Conservation (phyloP, 805 yeast genomes). For the Lipomyces kockii region DNA sequence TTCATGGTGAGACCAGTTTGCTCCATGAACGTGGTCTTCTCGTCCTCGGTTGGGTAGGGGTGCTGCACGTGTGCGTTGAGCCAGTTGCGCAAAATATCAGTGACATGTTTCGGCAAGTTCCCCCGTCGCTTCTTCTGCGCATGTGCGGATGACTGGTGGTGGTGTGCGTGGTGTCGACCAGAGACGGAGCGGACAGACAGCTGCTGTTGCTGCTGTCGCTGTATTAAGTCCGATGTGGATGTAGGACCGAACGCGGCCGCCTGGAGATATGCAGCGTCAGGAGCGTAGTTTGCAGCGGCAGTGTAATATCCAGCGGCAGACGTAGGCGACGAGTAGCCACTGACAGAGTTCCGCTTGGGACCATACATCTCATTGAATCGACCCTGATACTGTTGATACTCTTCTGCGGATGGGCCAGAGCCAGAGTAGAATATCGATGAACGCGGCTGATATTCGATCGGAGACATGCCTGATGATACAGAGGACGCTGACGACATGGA, state of each 20-base stretch:
- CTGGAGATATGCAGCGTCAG: conserved; percentile 16
- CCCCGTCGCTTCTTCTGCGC: conserved; percentile 56
- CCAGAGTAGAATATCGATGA: conserved; percentile 6
- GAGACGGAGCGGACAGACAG: conserved; percentile 13
- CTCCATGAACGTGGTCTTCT: conserved; percentile 68
- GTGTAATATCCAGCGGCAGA: conserved; percentile 22
- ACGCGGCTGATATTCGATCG: conserved; percentile 23
- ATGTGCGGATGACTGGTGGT: background rate
- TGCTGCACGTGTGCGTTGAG: conserved; percentile 71
- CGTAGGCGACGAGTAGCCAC: conserved; percentile 5
- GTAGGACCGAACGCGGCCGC: conserved; percentile 10
- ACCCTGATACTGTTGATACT: conserved; percentile 2
- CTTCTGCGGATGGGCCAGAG: background rate
- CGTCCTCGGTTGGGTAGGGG: conserved; percentile 84
- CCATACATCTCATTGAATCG: conserved; percentile 3
- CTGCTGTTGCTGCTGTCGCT: conserved; percentile 14
- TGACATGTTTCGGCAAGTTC: conserved; percentile 78
- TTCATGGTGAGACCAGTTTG: conserved; percentile 79
- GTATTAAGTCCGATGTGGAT: conserved; percentile 8
- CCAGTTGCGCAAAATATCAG: conserved; percentile 74
- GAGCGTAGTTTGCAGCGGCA: conserved; percentile 12
- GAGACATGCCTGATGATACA: conserved; percentile 20
- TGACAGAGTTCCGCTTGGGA: background rate
- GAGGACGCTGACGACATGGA: conserved; percentile 9
- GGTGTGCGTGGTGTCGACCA: background rate